Base-by-base conservation (phyloP, 371 early-diverging fungal genomes). In the Phascolomyces articulosus region DNA sequence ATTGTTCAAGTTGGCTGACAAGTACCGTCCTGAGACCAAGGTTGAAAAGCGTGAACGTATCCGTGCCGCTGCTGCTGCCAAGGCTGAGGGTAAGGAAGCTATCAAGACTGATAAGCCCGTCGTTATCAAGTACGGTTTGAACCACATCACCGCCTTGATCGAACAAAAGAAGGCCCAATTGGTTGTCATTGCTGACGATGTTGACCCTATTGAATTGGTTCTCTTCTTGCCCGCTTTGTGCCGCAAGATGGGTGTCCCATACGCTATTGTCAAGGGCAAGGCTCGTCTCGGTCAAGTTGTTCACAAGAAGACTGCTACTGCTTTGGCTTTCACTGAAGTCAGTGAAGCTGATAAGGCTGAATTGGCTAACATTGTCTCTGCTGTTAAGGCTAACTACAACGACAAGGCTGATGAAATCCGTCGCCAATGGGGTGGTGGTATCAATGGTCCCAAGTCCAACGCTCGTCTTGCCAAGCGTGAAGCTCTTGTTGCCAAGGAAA, bases 241-340 rank as follows among this genome's bases (percentile, higher is more conserved):
- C 92, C 96, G 97, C 84, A 99, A 99, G 95, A 98, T 99, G 98
- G 97, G 97, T 72, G 90, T 99, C 86, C 98, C 99, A 57, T 99
- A 99, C 93, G 91, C 90, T 86, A 97, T 99, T 77, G 97, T 99
- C 80, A 97, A 98, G 92, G 89, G 93, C 76, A 98, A 99, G 91
- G 88, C 94, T 76, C 91, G 95, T 76, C 93, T 99, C 72, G 99
- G 99, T 76, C 91, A 93, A 58, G 90, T 99, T 56, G 98, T 99
- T 68, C 96, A 99, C 93, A 92, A 97, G 89, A 99, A 99, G 96
- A 96, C 94, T 62, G 96, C 98, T 78, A 96, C 99, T 64, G 97
- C 96, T 64, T 77, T 99, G 47, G 98, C 95, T 64, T 83, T 99
- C 78, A 93, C 94, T 64, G 98, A 97, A 49, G 95, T 98, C 78